A percentile compares a stretch with the other conserved stretches of the same genome.
These are phyloP conservation scores for Lasiosphaeriaceae sp. DNA, from an alignment of 495 filamentous ascomycete species.

Conservation along the genomic window DNA sequence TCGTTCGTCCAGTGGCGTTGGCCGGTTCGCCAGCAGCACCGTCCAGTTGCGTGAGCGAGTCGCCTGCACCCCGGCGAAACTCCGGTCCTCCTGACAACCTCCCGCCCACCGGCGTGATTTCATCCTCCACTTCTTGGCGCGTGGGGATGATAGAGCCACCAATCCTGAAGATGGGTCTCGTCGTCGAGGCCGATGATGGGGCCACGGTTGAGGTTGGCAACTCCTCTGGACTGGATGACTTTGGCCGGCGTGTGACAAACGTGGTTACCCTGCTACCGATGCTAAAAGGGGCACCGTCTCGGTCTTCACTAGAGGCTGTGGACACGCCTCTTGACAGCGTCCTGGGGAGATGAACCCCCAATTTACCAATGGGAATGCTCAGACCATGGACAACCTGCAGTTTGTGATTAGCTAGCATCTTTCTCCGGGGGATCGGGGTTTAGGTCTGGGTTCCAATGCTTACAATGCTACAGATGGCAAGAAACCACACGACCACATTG, in stretches of 20 bases:
- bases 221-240: conserved; percentile 18
- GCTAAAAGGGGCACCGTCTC: conserved; percentile 15
- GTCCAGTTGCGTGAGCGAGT: not conserved
- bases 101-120: not conserved
- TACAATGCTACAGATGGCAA: conserved; percentile 82
- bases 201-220: conserved; percentile 5
- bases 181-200: not conserved
- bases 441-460: conserved; percentile 30
- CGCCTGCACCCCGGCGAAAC: not conserved
- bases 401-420: not conserved
- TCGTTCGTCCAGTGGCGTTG: conserved; percentile 21
- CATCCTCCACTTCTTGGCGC: not conserved
- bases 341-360: conserved; percentile 73
- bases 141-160: conserved; percentile 29
- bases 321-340: conserved; percentile 59
- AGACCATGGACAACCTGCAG: conserved; percentile 77
- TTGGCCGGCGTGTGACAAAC: conserved; percentile 23
- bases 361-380: conserved; percentile 77
- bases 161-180: conserved; percentile 48
- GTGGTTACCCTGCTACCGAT: conserved; percentile 23
- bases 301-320: conserved; percentile 13
- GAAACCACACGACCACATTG: conserved; percentile 77
- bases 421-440: no score
- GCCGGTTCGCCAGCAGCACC: not conserved
- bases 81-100: not conserved